These are phyloP conservation scores for Mucor piriformis DNA, from an alignment of 371 early-diverging fungal genomes.

Conservation along the genomic window DNA sequence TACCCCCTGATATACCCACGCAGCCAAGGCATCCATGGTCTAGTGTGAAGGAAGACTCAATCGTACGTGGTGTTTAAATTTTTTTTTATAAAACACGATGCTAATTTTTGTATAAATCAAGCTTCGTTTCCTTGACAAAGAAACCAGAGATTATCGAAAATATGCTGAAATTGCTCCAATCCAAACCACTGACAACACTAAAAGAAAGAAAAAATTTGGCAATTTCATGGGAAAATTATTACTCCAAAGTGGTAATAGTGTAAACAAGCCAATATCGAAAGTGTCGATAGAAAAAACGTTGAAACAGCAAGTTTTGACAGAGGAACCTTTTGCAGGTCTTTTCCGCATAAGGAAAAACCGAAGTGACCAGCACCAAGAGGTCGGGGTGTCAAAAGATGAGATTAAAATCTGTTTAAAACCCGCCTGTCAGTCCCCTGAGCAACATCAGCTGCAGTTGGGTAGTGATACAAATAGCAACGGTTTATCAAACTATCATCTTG, in stretches of 20 bases:
- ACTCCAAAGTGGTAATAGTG: slow-evolving; percentile 15
- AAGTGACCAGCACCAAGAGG: background rate
- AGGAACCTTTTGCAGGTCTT: slow-evolving; percentile 8
- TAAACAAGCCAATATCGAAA: slow-evolving; percentile 1
- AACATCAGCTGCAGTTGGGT: background rate
- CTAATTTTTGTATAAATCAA: background rate
- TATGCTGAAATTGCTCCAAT: background rate
- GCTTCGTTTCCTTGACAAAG: background rate
- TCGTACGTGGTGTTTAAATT: background rate
- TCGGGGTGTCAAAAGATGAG: background rate
- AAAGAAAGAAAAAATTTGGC: slow-evolving; percentile 27
- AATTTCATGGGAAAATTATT: slow-evolving; percentile 42
- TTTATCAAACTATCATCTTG: background rate
- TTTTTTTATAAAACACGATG: background rate
- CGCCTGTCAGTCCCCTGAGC: background rate
- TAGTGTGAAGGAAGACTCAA: background rate
- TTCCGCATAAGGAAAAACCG: slow-evolving; percentile 18
- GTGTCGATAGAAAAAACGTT: background rate
- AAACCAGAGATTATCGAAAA: background rate
- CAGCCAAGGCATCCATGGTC: slow-evolving; percentile 1
- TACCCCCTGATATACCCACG: background rate
- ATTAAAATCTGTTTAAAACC: slow-evolving; percentile 1
- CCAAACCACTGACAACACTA: background rate
- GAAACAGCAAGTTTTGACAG: slow-evolving; percentile 18
- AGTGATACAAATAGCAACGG: background rate